Evolutionary conservation across 495 filamentous ascomycete genomes (phyloP), one percentile per base, ranked within the genome.

Genomic region (Pseudomonodictys pantanalensis): DNA sequence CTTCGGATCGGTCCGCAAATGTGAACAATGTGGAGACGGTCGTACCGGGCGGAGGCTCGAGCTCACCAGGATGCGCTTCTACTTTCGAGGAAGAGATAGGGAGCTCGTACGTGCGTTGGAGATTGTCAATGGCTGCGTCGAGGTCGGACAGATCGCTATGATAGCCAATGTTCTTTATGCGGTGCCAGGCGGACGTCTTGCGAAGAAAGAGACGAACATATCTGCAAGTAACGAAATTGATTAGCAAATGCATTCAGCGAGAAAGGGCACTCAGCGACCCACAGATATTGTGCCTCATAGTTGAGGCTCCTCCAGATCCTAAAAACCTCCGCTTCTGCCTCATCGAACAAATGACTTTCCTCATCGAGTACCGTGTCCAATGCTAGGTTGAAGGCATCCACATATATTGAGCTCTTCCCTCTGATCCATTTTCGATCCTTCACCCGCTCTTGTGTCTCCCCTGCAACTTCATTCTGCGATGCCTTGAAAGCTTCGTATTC

Each of bases 331-430:
- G 81, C 83, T 71, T 98, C 93, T 15, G 84, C 84, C 62, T 83
- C 82, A 65, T 90, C 80, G 69, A 97, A 98, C 11, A 98, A 75
- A 70, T 96, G 90, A 1, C 83, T 79, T 69, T 98, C 93, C 44
- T 97, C 92, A 45, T 87, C 85, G 4, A 98, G 76, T 20, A 97
- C 92, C 2, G 91, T 97, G 58, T 91, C 85, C 41, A 98, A 78
- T 17, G 92, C 91, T 15, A 97, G 75, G 71, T 96, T 96, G 79
- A 98, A 98, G 18, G 92, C 93, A 72, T 98, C 92, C 15, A 97
- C 91, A 65, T 98, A 98, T 52, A 98, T 91, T 3, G 93, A 97
- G 64, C 86, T 95, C 68, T 77, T 82, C 3, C 84, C 84, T 46
- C 75, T 78, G 23, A 78, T 68, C 84, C 84, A 87, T 61, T 77